Base-by-base conservation (phyloP, 1,284 basidiomycete species). In the Xerocomus nothofagi region DNA sequence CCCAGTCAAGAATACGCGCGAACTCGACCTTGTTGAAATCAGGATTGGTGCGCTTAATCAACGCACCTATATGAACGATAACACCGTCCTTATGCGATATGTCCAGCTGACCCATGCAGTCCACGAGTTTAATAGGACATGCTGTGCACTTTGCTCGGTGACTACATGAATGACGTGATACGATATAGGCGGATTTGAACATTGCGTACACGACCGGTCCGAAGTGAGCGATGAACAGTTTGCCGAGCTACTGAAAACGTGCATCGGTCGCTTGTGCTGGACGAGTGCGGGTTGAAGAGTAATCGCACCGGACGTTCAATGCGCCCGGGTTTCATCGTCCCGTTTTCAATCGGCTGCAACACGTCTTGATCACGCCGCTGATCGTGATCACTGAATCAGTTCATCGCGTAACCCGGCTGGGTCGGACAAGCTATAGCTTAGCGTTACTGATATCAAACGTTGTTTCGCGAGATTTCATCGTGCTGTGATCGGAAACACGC, bases 81-180 rank as follows among this genome's bases (percentile, higher is more conserved):
- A 53, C 53, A 61, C 39, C 44, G 41, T 50, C 52, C 34, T 51
- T 60, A 57, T 55, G 56, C 47, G 47, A 56, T 47, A 49, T 34
- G 47, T 50, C 43, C 59, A 55, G 63, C 49, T 60, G 51, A 62
- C 57, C 33, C 38, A 57, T 49, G 36, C 3, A 11, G 12, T 24
- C 34, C 34, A 48, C 23, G 44, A 50, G 51, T 50, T 53, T 51
- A 60, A 48, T 20, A 15, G 27, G 30, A 32, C 39, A 14, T 59
- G 52, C 57, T 59, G 57, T 58, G 53, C 37, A 18, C 46, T 49
- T 49, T 51, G 40, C 45, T 47, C 41, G 42, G 57, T 47, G 47
- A 51, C n/a, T 51, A 54, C 21, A 52, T 65, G 54, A 63, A 66
- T 67, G 63, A 68, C 60, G 67, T 68, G 52, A 67, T 66, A 49